Base-by-base conservation (phyloP, 2,329 filamentous ascomycete genomes). In the Fusarium udum region DNA sequence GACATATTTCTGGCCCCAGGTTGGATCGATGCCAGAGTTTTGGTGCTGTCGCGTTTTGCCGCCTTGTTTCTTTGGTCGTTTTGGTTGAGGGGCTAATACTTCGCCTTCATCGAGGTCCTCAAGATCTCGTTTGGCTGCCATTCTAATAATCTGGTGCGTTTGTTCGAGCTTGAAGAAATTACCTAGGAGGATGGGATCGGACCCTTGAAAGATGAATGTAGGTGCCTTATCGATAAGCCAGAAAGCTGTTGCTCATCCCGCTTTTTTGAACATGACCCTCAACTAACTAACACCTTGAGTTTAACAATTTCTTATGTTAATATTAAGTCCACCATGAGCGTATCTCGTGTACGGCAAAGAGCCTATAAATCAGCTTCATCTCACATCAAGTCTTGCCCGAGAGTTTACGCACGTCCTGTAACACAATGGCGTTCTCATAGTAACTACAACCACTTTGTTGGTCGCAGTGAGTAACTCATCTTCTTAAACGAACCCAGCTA, bases 1-100 rank as follows among this genome's bases (percentile, higher is more conserved):
- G 48, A 92, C 92, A 77, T 90, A 90, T 80, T 90, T 89, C 82
- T 94, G 92, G 45, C 92, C 92, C 80, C 90, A 93, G 6, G 89
- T 88, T 15, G 89, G 87, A 79, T 94, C 88, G 66, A 91, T 85
- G 55, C 83, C 82, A 9, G 84, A 83, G 72, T 84, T 82, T 66
- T 85, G 81, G 60, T 84, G 82, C 58, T 84, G 82, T 67, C 81
- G 82, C 64, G 80, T 67, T 75, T 81, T 84, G 40, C 76, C 69
- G 45, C 76, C 74, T 48, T 78, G 75, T 68, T 78, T 80, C 69
- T 75, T 79, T 51, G 75, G 51, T 43, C 79, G 76, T 48, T 78
- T 79, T 2, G 75, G 65, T 26, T 79, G 75, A n/a, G 76, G 76
- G 28, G 78, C 77, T 22, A 67, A 71, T 9, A 64, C 40, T 22